phyloP scores from a whole-genome alignment of 176 grass and related monocot species.

The Themeda triandra region DNA sequence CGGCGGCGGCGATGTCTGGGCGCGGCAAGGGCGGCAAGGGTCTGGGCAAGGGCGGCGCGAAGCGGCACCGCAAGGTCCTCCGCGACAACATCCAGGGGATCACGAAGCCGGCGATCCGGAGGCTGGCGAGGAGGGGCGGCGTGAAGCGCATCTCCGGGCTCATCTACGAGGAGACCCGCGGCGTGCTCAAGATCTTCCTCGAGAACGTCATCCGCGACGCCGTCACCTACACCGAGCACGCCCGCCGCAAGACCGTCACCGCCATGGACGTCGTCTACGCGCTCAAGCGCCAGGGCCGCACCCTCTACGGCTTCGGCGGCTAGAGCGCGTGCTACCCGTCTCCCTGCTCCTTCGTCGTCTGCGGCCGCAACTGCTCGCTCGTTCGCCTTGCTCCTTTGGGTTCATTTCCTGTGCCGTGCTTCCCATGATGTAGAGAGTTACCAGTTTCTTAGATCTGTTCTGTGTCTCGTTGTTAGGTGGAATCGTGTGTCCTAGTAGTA shows the following conservation, averaged over 20 bases:
- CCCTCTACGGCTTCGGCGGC: slow-evolving; percentile 68
- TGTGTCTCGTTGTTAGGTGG: too few relatives aligned
- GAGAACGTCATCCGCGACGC: slow-evolving; percentile 83
- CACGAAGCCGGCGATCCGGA: slow-evolving; percentile 71
- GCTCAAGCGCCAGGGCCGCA: slow-evolving; percentile 71
- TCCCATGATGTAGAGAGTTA: too few relatives aligned
- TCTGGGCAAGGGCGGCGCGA: slow-evolving; percentile 60
- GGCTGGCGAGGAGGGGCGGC: slow-evolving; percentile 49
- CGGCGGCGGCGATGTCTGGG: too few relatives aligned
- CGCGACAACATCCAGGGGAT: slow-evolving; percentile 85
- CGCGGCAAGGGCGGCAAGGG: slow-evolving; percentile 77
- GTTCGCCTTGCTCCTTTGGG: too few relatives aligned
- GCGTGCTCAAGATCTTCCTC: slow-evolving; percentile 82
- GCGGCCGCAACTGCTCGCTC: too few relatives aligned
- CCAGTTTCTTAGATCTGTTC: too few relatives aligned
- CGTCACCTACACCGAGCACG: slow-evolving; percentile 75
- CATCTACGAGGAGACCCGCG: slow-evolving; percentile 77
- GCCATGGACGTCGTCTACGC: slow-evolving; percentile 84
- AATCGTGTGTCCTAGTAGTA: too few relatives aligned
- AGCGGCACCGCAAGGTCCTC: slow-evolving; percentile 70
- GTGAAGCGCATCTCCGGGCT: slow-evolving; percentile 70
- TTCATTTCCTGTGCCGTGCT: too few relatives aligned
- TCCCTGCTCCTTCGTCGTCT: too few relatives aligned
- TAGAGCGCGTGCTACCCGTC: too few relatives aligned
- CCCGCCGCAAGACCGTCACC: slow-evolving; percentile 75